phyloP scores from a whole-genome alignment of 179 eudicot species.

The Amaranthus tricolor region DNA sequence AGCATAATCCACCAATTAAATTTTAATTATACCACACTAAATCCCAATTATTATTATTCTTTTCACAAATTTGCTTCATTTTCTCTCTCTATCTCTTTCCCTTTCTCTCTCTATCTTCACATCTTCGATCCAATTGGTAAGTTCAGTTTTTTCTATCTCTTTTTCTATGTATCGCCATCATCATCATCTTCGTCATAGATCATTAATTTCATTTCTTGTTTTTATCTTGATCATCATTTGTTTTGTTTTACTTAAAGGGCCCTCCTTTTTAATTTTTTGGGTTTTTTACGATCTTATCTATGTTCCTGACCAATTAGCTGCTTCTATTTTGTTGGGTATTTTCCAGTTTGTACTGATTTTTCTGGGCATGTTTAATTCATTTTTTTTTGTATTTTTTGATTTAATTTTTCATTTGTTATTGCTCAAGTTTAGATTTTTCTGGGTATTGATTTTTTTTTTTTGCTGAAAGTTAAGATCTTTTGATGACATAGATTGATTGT shows the following conservation, averaged over 20 bases:
- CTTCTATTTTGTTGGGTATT: neutral
- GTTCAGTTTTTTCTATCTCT: slow-evolving; percentile 1
- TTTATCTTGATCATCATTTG: slow-evolving; percentile 3
- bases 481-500: neutral
- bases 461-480: slow-evolving; percentile 2
- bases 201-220: neutral
- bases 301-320: slow-evolving; percentile 7
- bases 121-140: slow-evolving; percentile 12
- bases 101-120: neutral
- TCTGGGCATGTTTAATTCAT: neutral
- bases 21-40: neutral
- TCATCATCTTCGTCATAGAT: slow-evolving; percentile 9
- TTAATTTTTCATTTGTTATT: neutral
- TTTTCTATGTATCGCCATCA: slow-evolving; percentile 5
- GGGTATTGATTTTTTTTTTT: neutral
- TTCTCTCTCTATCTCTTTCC: neutral
- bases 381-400: neutral
- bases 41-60: neutral
- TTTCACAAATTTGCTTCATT: neutral
- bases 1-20: neutral
- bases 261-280: neutral
- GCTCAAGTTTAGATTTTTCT: neutral
- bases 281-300: slow-evolving; percentile 5
- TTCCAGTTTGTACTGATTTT: neutral
- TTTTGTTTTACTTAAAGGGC: neutral